Percentiles rank a stretch among this genome's conserved stretches.
Evolutionary conservation across 2,329 filamentous ascomycete genomes (phyloP).

Genomic region (Neopestalotiopsis sp.): DNA sequence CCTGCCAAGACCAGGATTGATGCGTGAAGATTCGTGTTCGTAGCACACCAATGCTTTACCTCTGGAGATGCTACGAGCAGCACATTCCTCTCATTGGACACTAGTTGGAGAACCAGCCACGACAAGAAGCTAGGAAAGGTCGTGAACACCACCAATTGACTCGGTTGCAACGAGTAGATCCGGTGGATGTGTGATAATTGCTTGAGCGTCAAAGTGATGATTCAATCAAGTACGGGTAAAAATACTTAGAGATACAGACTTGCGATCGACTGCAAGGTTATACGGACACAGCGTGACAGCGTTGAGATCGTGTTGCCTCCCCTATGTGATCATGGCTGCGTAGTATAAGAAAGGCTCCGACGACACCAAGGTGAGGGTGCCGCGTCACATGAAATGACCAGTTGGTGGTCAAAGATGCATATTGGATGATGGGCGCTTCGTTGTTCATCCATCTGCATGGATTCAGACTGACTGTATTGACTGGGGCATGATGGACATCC

Average conservation of each 20-base stretch:
- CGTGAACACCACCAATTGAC: neutral
- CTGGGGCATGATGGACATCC: neutral
- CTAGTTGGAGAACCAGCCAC: neutral
- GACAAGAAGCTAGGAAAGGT: neutral
- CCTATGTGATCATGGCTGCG: neutral
- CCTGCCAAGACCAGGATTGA: neutral
- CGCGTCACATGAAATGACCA: conserved; percentile 1
- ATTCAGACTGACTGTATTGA: neutral
- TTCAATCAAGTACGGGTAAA: neutral
- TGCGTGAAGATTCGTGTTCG: conserved; percentile 13
- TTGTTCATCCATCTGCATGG: neutral
- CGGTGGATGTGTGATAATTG: neutral
- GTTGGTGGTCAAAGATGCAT: neutral
- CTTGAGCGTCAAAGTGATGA: neutral
- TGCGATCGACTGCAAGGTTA: neutral
- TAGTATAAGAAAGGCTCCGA: conserved; percentile 3
- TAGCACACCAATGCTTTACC: neutral
- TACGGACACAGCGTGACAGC: neutral
- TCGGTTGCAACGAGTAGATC: neutral
- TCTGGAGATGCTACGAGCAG: neutral
- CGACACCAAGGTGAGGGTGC: neutral
- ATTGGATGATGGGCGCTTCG: neutral
- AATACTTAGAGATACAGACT: neutral
- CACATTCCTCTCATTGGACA: neutral
- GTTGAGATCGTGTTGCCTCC: neutral